phyloP scores from a whole-genome alignment of 805 yeast species.

The Saccharomycopsis fibuligera region DNA sequence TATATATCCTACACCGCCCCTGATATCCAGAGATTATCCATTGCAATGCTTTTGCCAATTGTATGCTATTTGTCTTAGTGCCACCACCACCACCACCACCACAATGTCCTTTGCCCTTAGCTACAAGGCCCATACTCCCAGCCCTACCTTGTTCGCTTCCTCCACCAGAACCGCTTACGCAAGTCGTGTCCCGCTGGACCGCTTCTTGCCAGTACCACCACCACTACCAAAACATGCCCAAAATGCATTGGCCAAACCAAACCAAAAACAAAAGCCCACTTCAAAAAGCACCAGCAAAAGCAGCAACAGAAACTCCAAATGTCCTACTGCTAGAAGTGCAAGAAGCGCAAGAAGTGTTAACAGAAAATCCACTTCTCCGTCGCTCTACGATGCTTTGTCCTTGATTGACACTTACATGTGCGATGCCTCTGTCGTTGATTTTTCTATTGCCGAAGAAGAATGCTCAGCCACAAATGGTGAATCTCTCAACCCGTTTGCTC shows the following conservation, averaged over 20 bases:
- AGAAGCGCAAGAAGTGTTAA: slow-evolving; percentile 3
- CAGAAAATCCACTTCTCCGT: slow-evolving; percentile 9
- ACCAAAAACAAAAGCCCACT: no score
- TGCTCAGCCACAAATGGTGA: no score
- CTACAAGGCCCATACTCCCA: background rate
- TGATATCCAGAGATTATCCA: no score
- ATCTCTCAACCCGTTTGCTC: slow-evolving; percentile 13
- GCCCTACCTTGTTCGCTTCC: slow-evolving; percentile 2
- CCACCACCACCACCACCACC: no score
- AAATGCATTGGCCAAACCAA: no score
- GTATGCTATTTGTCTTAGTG: no score
- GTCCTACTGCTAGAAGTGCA: background rate
- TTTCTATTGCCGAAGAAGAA: slow-evolving; percentile 4
- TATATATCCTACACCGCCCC: no score
- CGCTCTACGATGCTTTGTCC: slow-evolving; percentile 16
- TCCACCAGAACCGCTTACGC: slow-evolving; percentile 7
- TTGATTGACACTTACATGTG: slow-evolving; percentile 19
- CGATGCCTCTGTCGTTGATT: slow-evolving; percentile 8
- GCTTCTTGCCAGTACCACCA: no score
- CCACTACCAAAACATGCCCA: no score
- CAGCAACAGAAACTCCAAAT: background rate
- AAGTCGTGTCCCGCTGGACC: no score
- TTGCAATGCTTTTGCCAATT: no score
- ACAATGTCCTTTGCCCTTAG: slow-evolving; percentile 9
- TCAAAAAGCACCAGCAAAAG: no score